Conservation (phyloP, 2,329 filamentous ascomycete species). For the Sporothrix globosa region DNA sequence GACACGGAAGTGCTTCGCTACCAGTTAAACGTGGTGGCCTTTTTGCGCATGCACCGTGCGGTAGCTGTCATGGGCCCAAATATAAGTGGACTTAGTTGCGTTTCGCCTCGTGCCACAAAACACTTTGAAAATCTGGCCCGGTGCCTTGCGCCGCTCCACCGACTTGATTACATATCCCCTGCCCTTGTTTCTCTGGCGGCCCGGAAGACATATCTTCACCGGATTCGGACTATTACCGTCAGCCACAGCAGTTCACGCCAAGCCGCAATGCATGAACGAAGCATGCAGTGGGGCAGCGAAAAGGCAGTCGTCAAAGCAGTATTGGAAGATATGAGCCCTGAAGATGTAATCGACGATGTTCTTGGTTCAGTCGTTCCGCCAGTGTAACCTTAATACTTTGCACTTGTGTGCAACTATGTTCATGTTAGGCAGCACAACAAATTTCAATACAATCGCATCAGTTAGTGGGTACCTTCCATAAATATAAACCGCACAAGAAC, state of each 20-base stretch:
- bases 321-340: conserved; percentile 63
- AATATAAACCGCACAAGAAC: not conserved
- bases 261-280: conserved; percentile 68
- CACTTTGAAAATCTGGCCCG: conserved; percentile 72
- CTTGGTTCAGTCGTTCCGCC: conserved; percentile 61
- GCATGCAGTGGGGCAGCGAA: conserved; percentile 90
- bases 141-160: conserved; percentile 80
- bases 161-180: conserved; percentile 78
- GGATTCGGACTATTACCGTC: conserved; percentile 70
- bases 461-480: not conserved
- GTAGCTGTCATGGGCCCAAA: conserved; percentile 55
- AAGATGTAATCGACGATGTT: conserved; percentile 68
- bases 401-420: not conserved
- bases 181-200: conserved; percentile 81
- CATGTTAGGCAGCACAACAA: not conserved
- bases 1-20: conserved; percentile 81
- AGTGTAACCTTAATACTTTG: conserved; percentile 41
- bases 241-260: conserved; percentile 36
- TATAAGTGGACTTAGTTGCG: conserved; percentile 53
- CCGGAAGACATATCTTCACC: conserved; percentile 85
- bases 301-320: conserved; percentile 67
- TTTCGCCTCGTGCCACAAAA: conserved; percentile 76
- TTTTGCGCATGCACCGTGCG: conserved; percentile 84
- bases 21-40: conserved; percentile 83
- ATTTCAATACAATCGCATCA: not conserved